phyloP scores from a whole-genome alignment of 345 rosid genomes.

The Viola odorata region DNA sequence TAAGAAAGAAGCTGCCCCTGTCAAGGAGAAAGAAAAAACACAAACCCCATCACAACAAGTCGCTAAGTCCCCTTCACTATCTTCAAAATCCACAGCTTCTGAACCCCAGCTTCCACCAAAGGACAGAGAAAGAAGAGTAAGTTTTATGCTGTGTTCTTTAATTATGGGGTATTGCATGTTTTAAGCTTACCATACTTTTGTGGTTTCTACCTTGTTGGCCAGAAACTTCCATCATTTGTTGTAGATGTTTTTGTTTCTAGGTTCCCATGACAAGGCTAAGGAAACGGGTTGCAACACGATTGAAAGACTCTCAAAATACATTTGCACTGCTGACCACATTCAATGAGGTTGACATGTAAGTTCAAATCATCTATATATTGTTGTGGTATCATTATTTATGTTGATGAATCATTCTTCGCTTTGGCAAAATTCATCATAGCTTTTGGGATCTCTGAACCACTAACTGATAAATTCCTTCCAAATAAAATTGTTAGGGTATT shows the following conservation, averaged over 20 bases:
- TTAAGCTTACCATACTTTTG: neutral
- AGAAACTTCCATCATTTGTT: neutral
- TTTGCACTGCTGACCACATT: conserved; percentile 88
- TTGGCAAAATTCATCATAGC: neutral
- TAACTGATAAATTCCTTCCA: neutral
- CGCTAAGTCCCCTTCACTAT: conserved; percentile 31
- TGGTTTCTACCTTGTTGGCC: neutral
- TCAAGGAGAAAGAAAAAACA: conserved; percentile 44
- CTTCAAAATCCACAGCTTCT: conserved; percentile 48
- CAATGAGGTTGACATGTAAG: conserved; percentile 91
- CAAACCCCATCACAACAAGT: conserved; percentile 11
- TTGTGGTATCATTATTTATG: neutral
- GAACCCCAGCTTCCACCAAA: conserved; percentile 96
- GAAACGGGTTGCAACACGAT: conserved; percentile 77
- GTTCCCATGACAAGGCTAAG: conserved; percentile 95
- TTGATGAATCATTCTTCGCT: no score
- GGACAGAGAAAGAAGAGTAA: conserved; percentile 89
- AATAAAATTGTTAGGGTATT: neutral
- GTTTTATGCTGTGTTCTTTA: conserved; percentile 7
- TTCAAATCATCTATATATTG: neutral
- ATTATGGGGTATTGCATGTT: neutral
- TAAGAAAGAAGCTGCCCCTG: conserved; percentile 1
- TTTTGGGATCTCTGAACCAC: neutral
- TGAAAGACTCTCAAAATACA: conserved; percentile 93
- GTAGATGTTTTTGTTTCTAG: conserved; percentile 21